Evolutionary conservation across 768 basidiomycete genomes (phyloP), one percentile per base, ranked within the genome.

Genomic region (Tubosaeta sp.): DNA sequence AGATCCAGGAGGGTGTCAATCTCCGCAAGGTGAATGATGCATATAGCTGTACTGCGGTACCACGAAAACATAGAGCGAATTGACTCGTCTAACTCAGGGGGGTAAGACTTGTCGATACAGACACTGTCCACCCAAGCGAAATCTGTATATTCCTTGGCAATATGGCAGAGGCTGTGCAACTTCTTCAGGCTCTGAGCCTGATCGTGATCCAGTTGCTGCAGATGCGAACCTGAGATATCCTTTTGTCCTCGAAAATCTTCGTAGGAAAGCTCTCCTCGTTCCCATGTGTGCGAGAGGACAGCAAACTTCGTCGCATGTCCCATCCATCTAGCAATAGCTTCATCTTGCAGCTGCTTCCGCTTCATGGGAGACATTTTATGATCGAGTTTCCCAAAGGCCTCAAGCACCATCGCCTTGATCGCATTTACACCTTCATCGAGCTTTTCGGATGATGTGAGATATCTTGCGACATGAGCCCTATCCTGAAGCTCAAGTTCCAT

Each of bases 21-120:
- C 19, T 29, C 44, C 2, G 29, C 51, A 17, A 52, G 44, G 9
- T 52, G 33, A 12, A 46, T n/a, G 16, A 51, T 32, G 35, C 50
- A 51, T n/a, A 51, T 27, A 16, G n/a, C 4, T 1, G 51, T 44
- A n/a, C 8, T 31, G 32, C 45, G 44, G 32, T 52, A 52, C 44
- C 51, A 52, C 8, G 11, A 17, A 26, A 46, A 46, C 51, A 52
- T 52, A 22, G 51, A 52, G 22, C 51, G 51, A 10, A 52, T 52
- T 5, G 51, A 37, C 26, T 46, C 51, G 4, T 52, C 44, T 16
- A 46, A 10, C n/a, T 52, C 51, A 1, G 45, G 17, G 22, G 32
- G 25, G 22, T 22, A 32, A 1, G 35, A 19, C 12, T 41, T 41
- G 16, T 52, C 22, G 38, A 52, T 46, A 29, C 44, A 52, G 31